Evolutionary conservation across 768 basidiomycete species (phyloP), one percentile per base, ranked within the genome.

Genomic region (Fistulinella prunicolor): DNA sequence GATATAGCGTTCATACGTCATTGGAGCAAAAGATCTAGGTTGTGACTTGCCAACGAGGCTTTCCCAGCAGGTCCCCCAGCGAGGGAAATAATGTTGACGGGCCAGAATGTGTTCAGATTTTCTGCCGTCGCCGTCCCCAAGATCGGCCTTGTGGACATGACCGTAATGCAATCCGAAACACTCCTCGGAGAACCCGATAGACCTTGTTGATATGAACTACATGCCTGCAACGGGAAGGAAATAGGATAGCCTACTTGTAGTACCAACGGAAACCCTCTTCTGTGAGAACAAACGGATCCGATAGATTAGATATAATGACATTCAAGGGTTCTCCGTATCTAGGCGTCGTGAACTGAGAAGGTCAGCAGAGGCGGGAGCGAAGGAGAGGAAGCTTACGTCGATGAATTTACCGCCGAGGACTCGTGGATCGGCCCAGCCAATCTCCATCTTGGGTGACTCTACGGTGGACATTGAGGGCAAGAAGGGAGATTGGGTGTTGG

Each of bases 51-150:
- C 85, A 54, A 82, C 75, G 20, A 93, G 65, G 57, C 82, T 89
- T 73, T 94, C 90, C 86, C 91, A 90, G 65, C 91, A 94, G 0
- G 89, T 89, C 22, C 91, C 91, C 77, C 81, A 83, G 29, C 83
- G 68, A 4, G 89, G 88, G 56, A 79, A 78, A 66, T 89, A 91
- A 52, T 83, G 73, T 56, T 94, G 90, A 20, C 91, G 80, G 20
- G 82, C 84, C 39, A 93, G 77, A 61, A 82, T 78, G 51, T 82
- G 76, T 61, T 94, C 85, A 0, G 70, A 63, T 61, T 84, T 83
- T 58, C 75, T 76, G 3, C 82, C 82, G 44, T 85, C 80, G 1
- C 90, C 91, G 57, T 94, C 91, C 22, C 91, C 91, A 8, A 94
- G 78, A 63, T 94, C 74, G 13, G 91, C 92, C 39, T 81, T 73